Conservation (phyloP, 768 basidiomycete genomes). For the Tylopilus rubrobrunneus region DNA sequence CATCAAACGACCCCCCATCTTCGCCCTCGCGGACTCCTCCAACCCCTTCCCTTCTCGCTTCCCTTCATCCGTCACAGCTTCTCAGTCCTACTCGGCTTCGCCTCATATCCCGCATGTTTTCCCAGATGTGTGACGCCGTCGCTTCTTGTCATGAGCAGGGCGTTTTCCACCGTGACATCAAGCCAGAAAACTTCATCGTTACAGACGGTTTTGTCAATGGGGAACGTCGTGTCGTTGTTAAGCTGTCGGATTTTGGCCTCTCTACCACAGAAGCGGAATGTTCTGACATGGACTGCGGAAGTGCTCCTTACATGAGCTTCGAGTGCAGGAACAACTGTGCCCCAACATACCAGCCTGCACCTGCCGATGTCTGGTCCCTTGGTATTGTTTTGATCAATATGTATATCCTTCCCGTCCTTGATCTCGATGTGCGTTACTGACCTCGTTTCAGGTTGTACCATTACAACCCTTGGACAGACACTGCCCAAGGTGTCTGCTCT, state of each 20-base stretch:
- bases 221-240: constrained; percentile 92
- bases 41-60: constrained; percentile 88
- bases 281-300: constrained; percentile 97
- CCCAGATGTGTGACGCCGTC: constrained; percentile 98
- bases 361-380: constrained; percentile 98
- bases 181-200: constrained; percentile 98
- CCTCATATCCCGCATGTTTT: constrained; percentile 95
- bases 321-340: constrained; percentile 98
- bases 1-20: constrained; percentile 10
- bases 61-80: constrained; percentile 71
- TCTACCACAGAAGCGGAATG: constrained; percentile 87
- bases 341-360: constrained; percentile 89
- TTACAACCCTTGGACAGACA: constrained; percentile 97
- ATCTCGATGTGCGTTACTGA: constrained; percentile 1
- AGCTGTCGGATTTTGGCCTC: constrained; percentile 94
- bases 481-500: constrained; percentile 70
- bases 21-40: constrained; percentile 73
- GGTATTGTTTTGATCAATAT: constrained; percentile 99
- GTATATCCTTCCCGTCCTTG: constrained; percentile 39
- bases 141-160: constrained; percentile 88
- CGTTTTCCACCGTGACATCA: constrained; percentile 97
- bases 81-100: constrained; percentile 85
- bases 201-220: constrained; percentile 68
- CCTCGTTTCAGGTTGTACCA: constrained; percentile 77
- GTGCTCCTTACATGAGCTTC: constrained; percentile 98